Evolutionary conservation across 768 basidiomycete species (phyloP).

Genomic region (Panus rudis): DNA sequence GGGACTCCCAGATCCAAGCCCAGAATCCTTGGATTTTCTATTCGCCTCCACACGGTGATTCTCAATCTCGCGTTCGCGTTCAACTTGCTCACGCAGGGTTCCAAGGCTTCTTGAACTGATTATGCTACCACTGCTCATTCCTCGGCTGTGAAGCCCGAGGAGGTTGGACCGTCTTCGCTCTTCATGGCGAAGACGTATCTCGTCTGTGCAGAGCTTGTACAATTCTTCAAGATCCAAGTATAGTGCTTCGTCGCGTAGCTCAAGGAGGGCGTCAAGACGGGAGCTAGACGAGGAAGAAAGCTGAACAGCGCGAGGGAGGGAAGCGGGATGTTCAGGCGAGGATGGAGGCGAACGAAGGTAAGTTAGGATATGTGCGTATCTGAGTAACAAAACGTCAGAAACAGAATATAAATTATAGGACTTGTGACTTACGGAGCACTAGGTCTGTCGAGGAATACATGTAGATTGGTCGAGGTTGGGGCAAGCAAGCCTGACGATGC

Average conservation of each 20-base stretch:
- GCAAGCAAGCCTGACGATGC: constrained; percentile 48
- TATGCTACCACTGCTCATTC: constrained; percentile 45
- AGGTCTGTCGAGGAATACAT: constrained; percentile 75
- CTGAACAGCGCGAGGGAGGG: constrained; percentile 55
- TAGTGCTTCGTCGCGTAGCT: constrained; percentile 72
- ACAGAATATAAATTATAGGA: background rate
- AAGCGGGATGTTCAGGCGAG: constrained; percentile 38
- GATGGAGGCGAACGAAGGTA: constrained; percentile 59
- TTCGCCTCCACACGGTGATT: constrained; percentile 1
- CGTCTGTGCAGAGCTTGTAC: constrained; percentile 57
- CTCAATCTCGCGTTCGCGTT: constrained; percentile 20
- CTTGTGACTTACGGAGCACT: constrained; percentile 63
- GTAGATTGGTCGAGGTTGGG: constrained; percentile 41
- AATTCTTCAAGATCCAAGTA: constrained; percentile 67
- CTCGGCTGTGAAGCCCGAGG: constrained; percentile 27
- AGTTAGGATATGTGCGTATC: constrained; percentile 63
- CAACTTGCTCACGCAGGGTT: constrained; percentile 50
- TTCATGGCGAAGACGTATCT: constrained; percentile 52
- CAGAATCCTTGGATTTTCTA: constrained; percentile 17
- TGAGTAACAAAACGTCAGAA: constrained; percentile 19
- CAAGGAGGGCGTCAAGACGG: constrained; percentile 60
- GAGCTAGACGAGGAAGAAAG: constrained; percentile 35
- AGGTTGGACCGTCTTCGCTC: no score
- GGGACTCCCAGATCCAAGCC: constrained; percentile 6
- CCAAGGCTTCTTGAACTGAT: constrained; percentile 55